A percentile compares a stretch with the other conserved stretches of the same genome.
These are phyloP conservation scores for Pyracantha coccinea DNA, from an alignment of 331 rosid species.

Conservation along the genomic window DNA sequence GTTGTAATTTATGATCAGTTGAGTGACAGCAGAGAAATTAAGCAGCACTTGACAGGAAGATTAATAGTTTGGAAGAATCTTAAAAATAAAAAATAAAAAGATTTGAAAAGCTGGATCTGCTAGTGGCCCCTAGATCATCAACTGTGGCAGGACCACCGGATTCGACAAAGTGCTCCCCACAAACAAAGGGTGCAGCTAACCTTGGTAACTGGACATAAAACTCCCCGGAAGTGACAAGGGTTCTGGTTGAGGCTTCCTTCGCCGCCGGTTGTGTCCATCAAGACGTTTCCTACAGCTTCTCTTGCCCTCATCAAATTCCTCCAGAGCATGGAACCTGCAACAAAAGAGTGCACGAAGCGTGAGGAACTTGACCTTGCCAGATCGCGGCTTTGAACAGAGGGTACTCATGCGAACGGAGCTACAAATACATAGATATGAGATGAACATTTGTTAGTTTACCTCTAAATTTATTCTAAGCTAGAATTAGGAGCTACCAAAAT, in stretches of 20 bases:
- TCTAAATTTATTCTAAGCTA: not conserved
- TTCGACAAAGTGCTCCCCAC: not conserved
- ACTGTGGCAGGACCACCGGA: slow-evolving; percentile 3
- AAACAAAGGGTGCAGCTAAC: slow-evolving; percentile 32
- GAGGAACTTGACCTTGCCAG: not conserved
- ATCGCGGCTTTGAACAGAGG: not conserved
- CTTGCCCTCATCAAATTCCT: slow-evolving; percentile 94
- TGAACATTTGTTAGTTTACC: not conserved
- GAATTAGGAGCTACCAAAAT: not conserved
- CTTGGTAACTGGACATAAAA: slow-evolving; percentile 65
- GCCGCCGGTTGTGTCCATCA: slow-evolving; percentile 91
- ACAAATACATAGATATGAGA: not conserved
- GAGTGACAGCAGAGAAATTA: not conserved
- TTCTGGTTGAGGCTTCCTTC: slow-evolving; percentile 85
- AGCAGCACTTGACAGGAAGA: not conserved
- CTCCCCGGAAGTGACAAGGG: slow-evolving; percentile 38
- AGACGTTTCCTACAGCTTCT: slow-evolving; percentile 95
- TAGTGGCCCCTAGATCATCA: slow-evolving; percentile 11
- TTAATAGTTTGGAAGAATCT: not conserved
- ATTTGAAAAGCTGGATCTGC: not conserved
- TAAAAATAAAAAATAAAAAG: not conserved
- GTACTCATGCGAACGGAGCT: not conserved
- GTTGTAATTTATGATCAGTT: not conserved
- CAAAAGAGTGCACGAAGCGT: not conserved
- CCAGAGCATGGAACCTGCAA: slow-evolving; percentile 73